Evolutionary conservation across 2,329 filamentous ascomycete genomes (phyloP), one percentile per base, ranked within the genome.

Genomic region (Phyllosticta citriasiana): DNA sequence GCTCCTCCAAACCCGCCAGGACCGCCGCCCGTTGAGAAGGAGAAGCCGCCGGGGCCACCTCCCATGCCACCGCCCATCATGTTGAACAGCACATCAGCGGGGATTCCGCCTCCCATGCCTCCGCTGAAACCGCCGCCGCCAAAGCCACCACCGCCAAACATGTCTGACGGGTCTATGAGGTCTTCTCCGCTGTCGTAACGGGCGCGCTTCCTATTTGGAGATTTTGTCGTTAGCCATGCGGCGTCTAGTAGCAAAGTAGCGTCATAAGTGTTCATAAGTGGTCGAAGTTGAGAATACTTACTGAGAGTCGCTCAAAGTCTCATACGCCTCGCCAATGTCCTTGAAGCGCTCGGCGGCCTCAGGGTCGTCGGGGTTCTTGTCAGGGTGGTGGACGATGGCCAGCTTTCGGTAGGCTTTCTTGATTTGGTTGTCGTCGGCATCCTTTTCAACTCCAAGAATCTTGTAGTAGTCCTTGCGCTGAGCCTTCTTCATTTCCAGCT

Each of bases 401-500:
- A 96, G 82, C 76, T 94, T 96, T 66, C 93, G 86, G 79, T 99
- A 99, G 1, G 93, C 94, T 79, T 92, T 93, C 82, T 97, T 99
- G 79, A 99, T 94, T 60, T 94, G 85, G 62, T 81, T 81, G 24
- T 96, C 91, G 51, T 83, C 84, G 47, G 91, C 91, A 64, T 92
- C 88, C 80, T 97, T 97, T 62, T 88, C 80, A 8, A 99, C 79
- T 5, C 87, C 89, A 59, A 99, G 84, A 66, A 97, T 96, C 83
- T 97, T 97, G 81, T 99, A 99, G 78, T 96, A 97, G 72, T 99
- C 94, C 77, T 99, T 99, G 64, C 94, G 84, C 77, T 93, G 88
- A 74, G 88, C 89, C 86, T 97, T 97, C 86, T 99, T 99, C 65
- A 97, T 79, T 77, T 99, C 94, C 26, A 97, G 79, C 78, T 99